These are phyloP conservation scores for Podosphaera xanthii DNA, from an alignment of 2,329 filamentous ascomycete species.

Conservation along the genomic window DNA sequence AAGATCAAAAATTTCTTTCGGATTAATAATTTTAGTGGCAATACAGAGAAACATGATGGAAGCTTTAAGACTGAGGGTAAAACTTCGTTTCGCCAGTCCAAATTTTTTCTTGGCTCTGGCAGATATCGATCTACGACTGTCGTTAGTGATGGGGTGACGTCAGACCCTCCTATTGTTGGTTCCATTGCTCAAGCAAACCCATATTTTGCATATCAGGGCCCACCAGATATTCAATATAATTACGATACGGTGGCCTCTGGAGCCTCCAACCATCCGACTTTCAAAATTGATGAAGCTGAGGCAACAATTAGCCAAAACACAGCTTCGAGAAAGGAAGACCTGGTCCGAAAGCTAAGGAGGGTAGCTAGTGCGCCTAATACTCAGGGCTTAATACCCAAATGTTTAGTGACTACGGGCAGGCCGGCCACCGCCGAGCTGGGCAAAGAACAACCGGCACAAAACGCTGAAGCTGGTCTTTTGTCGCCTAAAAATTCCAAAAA, in stretches of 20 bases:
- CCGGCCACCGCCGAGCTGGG: constrained; percentile 70
- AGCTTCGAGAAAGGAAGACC: constrained; percentile 68
- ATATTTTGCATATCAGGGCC: constrained; percentile 92
- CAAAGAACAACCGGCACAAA: constrained; percentile 51
- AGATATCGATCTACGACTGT: constrained; percentile 78
- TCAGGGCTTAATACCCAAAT: constrained; percentile 60
- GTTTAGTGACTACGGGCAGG: constrained; percentile 35
- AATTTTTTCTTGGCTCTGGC: constrained; percentile 71
- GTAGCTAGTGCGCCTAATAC: constrained; percentile 95
- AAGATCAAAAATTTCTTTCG: constrained; percentile 51
- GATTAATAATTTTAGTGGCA: constrained; percentile 28
- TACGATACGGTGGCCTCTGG: constrained; percentile 84
- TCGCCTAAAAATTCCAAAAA: constrained; percentile 23
- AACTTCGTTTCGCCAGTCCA: constrained; percentile 53
- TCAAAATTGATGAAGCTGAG: constrained; percentile 45
- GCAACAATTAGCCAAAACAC: constrained; percentile 41
- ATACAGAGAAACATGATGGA: constrained; percentile 19
- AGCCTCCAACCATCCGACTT: constrained; percentile 73
- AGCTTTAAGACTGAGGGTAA: constrained; percentile 16
- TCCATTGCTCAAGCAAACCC: constrained; percentile 89
- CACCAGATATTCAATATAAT: constrained; percentile 78
- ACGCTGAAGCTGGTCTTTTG: constrained; percentile 27
- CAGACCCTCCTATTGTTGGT: constrained; percentile 61
- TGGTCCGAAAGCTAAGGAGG: constrained; percentile 75
- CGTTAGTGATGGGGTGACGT: constrained; percentile 72